Percentiles rank a stretch among this genome's conserved stretches.
Conservation (phyloP, 2,329 filamentous ascomycete species). For the Penicillium sp. region DNA sequence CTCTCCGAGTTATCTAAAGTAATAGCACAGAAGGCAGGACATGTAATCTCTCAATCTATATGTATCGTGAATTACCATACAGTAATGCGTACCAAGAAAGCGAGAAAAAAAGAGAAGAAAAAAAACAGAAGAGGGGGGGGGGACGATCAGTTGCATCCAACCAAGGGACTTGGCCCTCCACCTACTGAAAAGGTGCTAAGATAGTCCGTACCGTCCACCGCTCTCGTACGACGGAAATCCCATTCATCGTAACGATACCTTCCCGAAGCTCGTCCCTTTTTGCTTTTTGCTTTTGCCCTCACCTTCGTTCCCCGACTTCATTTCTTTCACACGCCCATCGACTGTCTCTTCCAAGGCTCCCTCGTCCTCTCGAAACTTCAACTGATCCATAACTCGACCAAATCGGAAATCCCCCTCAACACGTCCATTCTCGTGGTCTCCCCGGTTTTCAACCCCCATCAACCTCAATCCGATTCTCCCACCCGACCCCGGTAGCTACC, state of each 20-base stretch:
- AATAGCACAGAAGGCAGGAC: too few relatives aligned
- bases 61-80: too few relatives aligned
- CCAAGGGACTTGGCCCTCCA: constrained; percentile 19
- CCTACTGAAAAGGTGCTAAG: constrained; percentile 22
- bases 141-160: constrained; percentile 14
- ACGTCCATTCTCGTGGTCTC: not conserved
- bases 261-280: not conserved
- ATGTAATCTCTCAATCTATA: too few relatives aligned
- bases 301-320: not conserved
- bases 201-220: constrained; percentile 15
- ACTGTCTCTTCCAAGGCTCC: not conserved
- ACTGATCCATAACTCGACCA: not conserved
- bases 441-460: not conserved
- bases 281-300: constrained; percentile 6
- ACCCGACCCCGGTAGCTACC: constrained; percentile 32
- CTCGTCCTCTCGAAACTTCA: not conserved
- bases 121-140: constrained; percentile 3
- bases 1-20: too few relatives aligned
- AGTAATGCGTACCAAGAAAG: too few relatives aligned
- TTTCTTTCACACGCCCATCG: not conserved
- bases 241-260: not conserved
- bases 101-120: not conserved
- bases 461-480: constrained; percentile 12
- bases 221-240: constrained; percentile 1
- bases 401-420: not conserved